Evolutionary conservation across 805 yeast genomes (phyloP).

Genomic region (Saturnispora sekii): DNA sequence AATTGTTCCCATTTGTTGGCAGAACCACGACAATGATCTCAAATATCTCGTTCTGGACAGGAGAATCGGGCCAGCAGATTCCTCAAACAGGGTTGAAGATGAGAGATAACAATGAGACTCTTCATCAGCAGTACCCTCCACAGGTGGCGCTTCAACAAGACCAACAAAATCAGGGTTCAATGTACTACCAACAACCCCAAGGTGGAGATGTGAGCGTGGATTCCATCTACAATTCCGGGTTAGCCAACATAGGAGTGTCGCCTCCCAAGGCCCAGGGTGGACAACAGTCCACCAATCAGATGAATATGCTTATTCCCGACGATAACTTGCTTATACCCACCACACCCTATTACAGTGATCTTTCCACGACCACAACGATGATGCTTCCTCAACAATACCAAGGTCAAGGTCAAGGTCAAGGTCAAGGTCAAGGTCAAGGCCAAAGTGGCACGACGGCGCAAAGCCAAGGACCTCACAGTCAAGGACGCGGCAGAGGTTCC

Average conservation of each 20-base stretch:
- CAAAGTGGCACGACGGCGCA: too few relatives aligned
- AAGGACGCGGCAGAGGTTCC: too few relatives aligned
- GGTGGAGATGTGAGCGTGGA: too few relatives aligned
- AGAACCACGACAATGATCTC: constrained; percentile 52
- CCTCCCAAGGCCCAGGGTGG: not conserved
- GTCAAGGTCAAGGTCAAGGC: not conserved
- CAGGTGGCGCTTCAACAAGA: not conserved
- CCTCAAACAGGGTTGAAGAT: constrained; percentile 28
- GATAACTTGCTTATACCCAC: constrained; percentile 3
- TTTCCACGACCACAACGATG: not conserved
- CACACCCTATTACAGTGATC: constrained; percentile 5
- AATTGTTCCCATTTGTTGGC: constrained; percentile 30
- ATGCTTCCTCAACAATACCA: not conserved
- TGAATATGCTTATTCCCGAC: not conserved
- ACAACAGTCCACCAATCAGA: constrained; percentile 7
- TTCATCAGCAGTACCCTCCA: not conserved
- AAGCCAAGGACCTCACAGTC: too few relatives aligned
- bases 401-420: not conserved
- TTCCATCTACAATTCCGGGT: too few relatives aligned
- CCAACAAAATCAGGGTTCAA: not conserved
- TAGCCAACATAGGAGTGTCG: too few relatives aligned
- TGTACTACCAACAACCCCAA: too few relatives aligned
- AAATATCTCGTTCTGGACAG: constrained; percentile 54
- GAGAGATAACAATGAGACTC: constrained; percentile 13
- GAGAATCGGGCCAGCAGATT: constrained; percentile 34